Evolutionary conservation across 768 basidiomycete genomes (phyloP).

Genomic region (Ramaria sp.): DNA sequence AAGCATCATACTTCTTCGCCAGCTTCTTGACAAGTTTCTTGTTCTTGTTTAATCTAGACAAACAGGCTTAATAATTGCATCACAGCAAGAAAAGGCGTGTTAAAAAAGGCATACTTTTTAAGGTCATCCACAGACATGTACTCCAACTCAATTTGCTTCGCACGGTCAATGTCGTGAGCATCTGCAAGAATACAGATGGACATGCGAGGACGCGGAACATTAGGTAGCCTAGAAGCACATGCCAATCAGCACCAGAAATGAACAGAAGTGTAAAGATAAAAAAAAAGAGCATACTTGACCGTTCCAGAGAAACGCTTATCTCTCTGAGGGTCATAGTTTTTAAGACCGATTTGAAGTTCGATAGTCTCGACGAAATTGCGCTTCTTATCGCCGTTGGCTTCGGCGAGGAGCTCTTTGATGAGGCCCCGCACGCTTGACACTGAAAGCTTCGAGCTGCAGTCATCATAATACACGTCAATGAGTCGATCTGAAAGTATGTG

Average conservation of each 20-base stretch:
- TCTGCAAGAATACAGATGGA: constrained; percentile 99
- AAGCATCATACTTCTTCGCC: constrained; percentile 99
- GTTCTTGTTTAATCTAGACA: constrained; percentile 87
- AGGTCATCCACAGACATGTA: constrained; percentile 99
- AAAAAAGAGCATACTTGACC: constrained; percentile 60
- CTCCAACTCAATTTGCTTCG: constrained; percentile 94
- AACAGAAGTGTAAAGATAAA: background rate
- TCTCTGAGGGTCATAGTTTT: constrained; percentile 99
- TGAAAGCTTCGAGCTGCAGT: constrained; percentile 59
- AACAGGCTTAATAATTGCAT: no score
- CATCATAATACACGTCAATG: background rate
- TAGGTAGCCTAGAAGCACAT: constrained; percentile 57
- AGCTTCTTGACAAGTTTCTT: constrained; percentile 99
- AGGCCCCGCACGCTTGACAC: constrained; percentile 99
- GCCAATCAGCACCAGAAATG: constrained; percentile 14
- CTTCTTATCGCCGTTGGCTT: constrained; percentile 32
- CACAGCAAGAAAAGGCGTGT: no score
- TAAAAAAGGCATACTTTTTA: constrained; percentile 73
- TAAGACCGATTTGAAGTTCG: constrained; percentile 92
- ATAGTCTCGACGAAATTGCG: constrained; percentile 63
- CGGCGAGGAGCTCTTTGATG: constrained; percentile 78
- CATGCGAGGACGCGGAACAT: constrained; percentile 98
- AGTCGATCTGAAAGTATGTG: background rate
- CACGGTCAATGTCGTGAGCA: constrained; percentile 96
- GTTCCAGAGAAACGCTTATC: constrained; percentile 99